Evolutionary conservation across 2,329 filamentous ascomycete species (phyloP), one percentile per base, ranked within the genome.

Genomic region (Gnomoniopsis sp.): DNA sequence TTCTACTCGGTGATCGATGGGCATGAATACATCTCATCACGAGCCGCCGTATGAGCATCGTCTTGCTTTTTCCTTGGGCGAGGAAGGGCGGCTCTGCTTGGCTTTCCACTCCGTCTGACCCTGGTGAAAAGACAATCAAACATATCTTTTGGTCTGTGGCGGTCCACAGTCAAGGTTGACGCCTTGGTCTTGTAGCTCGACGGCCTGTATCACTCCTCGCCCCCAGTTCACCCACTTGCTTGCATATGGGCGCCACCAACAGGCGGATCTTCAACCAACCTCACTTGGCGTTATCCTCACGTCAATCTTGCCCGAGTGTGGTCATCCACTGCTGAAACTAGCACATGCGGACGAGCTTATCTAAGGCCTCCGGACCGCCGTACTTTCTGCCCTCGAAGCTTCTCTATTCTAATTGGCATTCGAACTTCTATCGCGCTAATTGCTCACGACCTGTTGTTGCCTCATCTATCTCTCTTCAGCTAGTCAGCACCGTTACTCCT

Each of bases 241-340:
- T 55, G 19, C 17, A 21, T 50, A 15, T 8, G 43, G 47, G 36
- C 54, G 47, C 47, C 38, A 44, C 34, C 49, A 46, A 44, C 41
- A 54, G 49, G 43, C 49, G 11, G 22, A 26, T 36, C 33, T 49
- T 36, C 3, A 43, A 44, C 26, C n/a, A 34, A 7, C 15, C 56
- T 41, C 26, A 21, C 6, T 22, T 22, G 43, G 46, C 8, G 26
- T 23, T 15, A 11, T 33, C 6, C 22, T 41, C 36, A 30, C 44
- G 34, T 44, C 50, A 46, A 53, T 26, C 33, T 22, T 53, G 49
- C 30, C 59, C 53, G 52, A 49, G 36, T 41, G 50, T 55, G n/a
- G 26, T 57, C 33, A 22, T 49, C 22, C 44, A 52, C 48, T 38
- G 34, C 51, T 53, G 49, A 26, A 36, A n/a, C 44, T 33, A 34